Conservation (phyloP, 1,284 basidiomycete species). For the Neonothopanus nambi region DNA sequence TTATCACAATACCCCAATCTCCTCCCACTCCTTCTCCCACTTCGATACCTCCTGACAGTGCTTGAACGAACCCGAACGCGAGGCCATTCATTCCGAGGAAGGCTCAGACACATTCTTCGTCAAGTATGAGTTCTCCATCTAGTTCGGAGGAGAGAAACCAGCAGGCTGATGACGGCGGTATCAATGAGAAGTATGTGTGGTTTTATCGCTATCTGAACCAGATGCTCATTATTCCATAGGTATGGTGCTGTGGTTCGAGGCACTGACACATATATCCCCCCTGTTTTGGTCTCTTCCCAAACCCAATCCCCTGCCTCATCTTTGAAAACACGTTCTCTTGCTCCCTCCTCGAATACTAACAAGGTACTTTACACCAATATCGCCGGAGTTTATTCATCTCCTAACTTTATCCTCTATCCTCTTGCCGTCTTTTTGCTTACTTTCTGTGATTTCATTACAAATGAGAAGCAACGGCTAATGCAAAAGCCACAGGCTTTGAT, state of each 20-base stretch:
- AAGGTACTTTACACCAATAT: constrained; percentile 34
- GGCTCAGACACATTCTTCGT: no score
- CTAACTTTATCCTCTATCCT: constrained; percentile 38
- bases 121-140: no score
- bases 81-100: no score
- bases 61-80: no score
- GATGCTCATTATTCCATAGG: constrained; percentile 42
- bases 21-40: no score
- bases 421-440: constrained; percentile 73
- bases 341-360: constrained; percentile 38
- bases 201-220: constrained; percentile 8
- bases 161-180: constrained; percentile 70
- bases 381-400: constrained; percentile 11
- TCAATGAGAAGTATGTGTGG: constrained; percentile 81
- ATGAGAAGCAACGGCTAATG: constrained; percentile 84
- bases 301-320: constrained; percentile 43
- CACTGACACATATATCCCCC: no score
- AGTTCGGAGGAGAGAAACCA: no score
- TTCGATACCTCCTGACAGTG: no score
- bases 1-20: no score
- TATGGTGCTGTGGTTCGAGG: constrained; percentile 92
- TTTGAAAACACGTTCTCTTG: constrained; percentile 60
- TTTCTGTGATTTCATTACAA: constrained; percentile 88
- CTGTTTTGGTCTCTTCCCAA: no score
- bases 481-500: constrained; percentile 89